Evolutionary conservation across 1,139 yeast species (phyloP).

Genomic region (Arxiozyma bovina): DNA sequence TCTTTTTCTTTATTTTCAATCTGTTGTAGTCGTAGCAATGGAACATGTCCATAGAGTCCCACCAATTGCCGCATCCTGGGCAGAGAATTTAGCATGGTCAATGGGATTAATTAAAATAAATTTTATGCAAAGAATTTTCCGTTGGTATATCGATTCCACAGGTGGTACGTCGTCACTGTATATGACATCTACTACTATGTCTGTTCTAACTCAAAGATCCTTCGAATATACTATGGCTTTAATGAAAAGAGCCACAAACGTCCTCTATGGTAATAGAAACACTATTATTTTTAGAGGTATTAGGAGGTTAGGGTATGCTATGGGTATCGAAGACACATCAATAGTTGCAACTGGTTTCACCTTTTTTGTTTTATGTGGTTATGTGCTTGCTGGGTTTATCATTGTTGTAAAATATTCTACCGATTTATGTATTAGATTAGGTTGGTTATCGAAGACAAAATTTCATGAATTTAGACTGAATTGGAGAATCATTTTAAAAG

Average conservation of each 20-base stretch:
- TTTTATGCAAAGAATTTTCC: slow-evolving; percentile 68
- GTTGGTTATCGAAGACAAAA: slow-evolving; percentile 37
- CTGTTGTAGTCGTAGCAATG: slow-evolving; percentile 70
- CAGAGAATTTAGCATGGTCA: slow-evolving; percentile 77
- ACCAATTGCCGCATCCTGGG: slow-evolving; percentile 75
- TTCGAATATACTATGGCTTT: slow-evolving; percentile 27
- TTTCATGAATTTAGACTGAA: slow-evolving; percentile 44
- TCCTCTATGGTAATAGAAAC: slow-evolving; percentile 36
- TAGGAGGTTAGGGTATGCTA: slow-evolving; percentile 58
- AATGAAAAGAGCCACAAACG: slow-evolving; percentile 31
- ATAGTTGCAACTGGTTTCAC: slow-evolving; percentile 71
- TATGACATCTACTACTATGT: slow-evolving; percentile 48
- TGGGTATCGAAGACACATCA: slow-evolving; percentile 63
- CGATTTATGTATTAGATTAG: slow-evolving; percentile 37
- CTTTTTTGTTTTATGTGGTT: slow-evolving; percentile 61
- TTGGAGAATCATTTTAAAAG: slow-evolving; percentile 52
- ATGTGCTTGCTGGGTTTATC: slow-evolving; percentile 45
- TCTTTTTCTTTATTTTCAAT: slow-evolving; percentile 66
- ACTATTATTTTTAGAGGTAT: slow-evolving; percentile 65
- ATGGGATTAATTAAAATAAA: slow-evolving; percentile 66
- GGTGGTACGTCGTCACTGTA: slow-evolving; percentile 66
- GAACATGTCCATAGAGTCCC: slow-evolving; percentile 66
- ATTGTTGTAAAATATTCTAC: slow-evolving; percentile 43
- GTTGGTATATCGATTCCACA: slow-evolving; percentile 77
- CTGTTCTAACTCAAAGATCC: slow-evolving; percentile 67